Base-by-base conservation (phyloP, 148 eudicot species). In the Oxyria digyna region DNA sequence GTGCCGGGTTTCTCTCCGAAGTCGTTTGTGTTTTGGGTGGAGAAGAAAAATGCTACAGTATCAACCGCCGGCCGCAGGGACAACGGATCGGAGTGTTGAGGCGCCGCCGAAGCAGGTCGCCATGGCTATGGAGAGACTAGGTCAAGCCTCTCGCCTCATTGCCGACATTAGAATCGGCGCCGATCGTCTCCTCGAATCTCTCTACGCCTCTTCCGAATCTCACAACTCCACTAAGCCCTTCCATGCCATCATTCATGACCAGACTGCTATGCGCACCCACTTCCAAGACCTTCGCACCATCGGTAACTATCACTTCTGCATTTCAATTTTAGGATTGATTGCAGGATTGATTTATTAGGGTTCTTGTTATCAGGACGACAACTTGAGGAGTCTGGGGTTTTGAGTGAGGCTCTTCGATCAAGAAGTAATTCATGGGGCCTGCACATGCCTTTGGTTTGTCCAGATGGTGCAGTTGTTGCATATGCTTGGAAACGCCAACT, bases 401-500 rank as follows among this genome's bases (percentile, higher is more conserved):
- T 95, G 13, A 95, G 73, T 69, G 99, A 95, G 54, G 87, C 97
- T 69, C 96, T 95, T 67, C 79, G 87, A 62, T 88, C 96, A 78
- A 77, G 97, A 63, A 95, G 99, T 75, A 91, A 95, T 79, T 95
- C 99, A 4, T 95, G 99, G 99, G 97, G 99, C 24, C 86, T 95
- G 43, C 99, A 91, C 81, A 95, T 95, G 97, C 99, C 99, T 67
- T 78, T 95, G 78, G 97, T 95, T 72, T 95, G 99, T 75, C 99
- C 99, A 48, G 99, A 95, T 84, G 97, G 97, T 37, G 97, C 99
- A 40, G 99, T 91, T 76, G 99, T 91, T 82, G 99, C 99, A 40
- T 95, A 95, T 78, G 99, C 99, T 18, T 95, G 99, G 99, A 95
- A 95, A 78, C 89, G 99, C 13, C 99, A 95, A 80, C 99, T 95